Evolutionary conservation across 2,329 filamentous ascomycete species (phyloP), one percentile per base, ranked within the genome.

Genomic region (Aspergillus ochraceoroseus): DNA sequence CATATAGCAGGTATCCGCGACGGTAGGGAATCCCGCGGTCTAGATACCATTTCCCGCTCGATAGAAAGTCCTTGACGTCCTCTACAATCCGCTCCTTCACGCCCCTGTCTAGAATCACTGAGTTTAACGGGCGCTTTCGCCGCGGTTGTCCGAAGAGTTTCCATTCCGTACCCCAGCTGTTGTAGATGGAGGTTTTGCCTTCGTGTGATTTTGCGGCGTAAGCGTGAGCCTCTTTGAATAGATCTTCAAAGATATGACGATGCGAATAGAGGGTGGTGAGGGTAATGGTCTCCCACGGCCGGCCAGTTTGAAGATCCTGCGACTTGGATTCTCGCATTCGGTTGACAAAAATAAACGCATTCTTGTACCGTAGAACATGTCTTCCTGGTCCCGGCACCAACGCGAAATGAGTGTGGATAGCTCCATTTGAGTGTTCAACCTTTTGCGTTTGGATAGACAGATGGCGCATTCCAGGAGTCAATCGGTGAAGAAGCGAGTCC

Each of bases 11-110:
- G 58, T 95, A 95, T 0, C 89, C 90, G 41, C 89, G 74, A 12
- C 89, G 79, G 57, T 95, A 95, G 0, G 90, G 90, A 49, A 95
- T 94, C 2, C 89, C 90, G n/a, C 90, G 82, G 56, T 95, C 87
- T 34, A 88, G 79, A 58, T 95, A 95, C 89, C 90, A 95, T 49
- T 83, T 79, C 43, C 85, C 79, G 25, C 85, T 82, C 1, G 71
- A 70, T 37, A 95, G 71, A 56, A 95, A 95, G 53, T 92, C 87
- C 55, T 79, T 76, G 6, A 95, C 83, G 56, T 95, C 90, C 20
- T 72, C 75, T 3, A 94, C 77, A 25, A 95, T 82, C 31, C 75
- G 71, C 61, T 94, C 87, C 58, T 89, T 87, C 38, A 96, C 77
- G 0, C 89, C 89, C 42, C 82, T 69, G 49, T 94, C 87, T 13